A percentile compares a stretch with the other conserved stretches of the same genome.
Conservation (phyloP, 305 asterid species). For the Solanum hybrid region DNA sequence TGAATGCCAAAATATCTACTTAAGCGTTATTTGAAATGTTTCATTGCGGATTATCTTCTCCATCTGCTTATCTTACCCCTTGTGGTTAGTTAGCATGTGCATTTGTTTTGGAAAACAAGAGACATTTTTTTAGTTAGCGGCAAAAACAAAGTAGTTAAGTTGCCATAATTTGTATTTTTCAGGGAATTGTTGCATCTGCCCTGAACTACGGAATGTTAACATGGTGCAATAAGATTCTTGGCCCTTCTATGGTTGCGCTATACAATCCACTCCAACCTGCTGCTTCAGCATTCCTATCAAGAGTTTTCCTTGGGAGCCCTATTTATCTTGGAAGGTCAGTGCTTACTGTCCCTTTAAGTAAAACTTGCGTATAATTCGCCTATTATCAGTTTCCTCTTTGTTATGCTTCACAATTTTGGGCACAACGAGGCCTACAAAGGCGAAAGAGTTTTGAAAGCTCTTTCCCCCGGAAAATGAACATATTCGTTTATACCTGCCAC, state of each 20-base stretch:
- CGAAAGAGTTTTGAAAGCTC: neutral
- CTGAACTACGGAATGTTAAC: slow-evolving; percentile 78
- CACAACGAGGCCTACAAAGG: neutral
- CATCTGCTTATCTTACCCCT: neutral
- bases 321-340: slow-evolving; percentile 87
- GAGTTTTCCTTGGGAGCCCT: slow-evolving; percentile 84
- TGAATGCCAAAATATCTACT: neutral
- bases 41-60: neutral
- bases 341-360: neutral
- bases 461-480: neutral
- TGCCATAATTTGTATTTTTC: neutral
- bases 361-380: neutral
- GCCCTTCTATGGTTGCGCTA: slow-evolving; percentile 89
- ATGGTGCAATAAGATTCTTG: slow-evolving; percentile 85
- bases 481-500: neutral
- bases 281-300: slow-evolving; percentile 75
- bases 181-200: slow-evolving; percentile 94
- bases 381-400: neutral
- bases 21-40: neutral
- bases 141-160: neutral
- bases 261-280: slow-evolving; percentile 96
- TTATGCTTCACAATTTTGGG: neutral
- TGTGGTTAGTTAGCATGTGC: neutral
- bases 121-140: neutral
- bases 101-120: neutral